Evolutionary conservation across 23 red algal genomes (phyloP).

Genomic region (Gracilaria gracilis): DNA sequence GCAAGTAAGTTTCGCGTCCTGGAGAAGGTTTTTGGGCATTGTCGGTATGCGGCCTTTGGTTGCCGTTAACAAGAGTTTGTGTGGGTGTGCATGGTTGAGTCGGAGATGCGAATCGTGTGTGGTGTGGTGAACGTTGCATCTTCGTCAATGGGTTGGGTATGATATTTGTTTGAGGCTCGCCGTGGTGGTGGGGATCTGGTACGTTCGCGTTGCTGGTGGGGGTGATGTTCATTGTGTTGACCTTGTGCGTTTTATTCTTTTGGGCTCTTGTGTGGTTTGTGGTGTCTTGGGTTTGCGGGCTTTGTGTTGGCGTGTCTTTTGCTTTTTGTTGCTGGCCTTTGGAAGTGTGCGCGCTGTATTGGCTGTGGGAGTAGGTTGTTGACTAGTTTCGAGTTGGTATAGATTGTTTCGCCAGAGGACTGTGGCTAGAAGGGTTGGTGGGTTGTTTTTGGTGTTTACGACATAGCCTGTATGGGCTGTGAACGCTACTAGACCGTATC

Average conservation of each 20-base stretch:
- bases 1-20: too few relatives aligned
- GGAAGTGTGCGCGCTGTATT: too few relatives aligned
- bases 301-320: too few relatives aligned
- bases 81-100: not conserved
- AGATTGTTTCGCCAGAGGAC: not conserved
- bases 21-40: not conserved
- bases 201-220: not conserved
- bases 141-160: not conserved
- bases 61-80: not conserved
- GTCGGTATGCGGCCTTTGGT: not conserved
- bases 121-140: not conserved
- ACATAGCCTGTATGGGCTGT: not conserved
- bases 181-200: not conserved
- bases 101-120: not conserved
- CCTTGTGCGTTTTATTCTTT: not conserved
- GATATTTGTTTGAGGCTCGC: not conserved
- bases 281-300: not conserved
- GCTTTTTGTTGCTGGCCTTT: too few relatives aligned
- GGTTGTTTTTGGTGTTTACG: not conserved
- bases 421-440: not conserved
- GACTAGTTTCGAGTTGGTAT: not conserved
- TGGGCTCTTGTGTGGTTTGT: not conserved
- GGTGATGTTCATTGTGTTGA: not conserved
- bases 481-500: conserved; percentile 18
- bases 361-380: not conserved